A percentile compares a stretch with the other conserved stretches of the same genome.
These are phyloP conservation scores for Backusella circina DNA, from an alignment of 192 early-diverging fungal genomes.

Conservation along the genomic window DNA sequence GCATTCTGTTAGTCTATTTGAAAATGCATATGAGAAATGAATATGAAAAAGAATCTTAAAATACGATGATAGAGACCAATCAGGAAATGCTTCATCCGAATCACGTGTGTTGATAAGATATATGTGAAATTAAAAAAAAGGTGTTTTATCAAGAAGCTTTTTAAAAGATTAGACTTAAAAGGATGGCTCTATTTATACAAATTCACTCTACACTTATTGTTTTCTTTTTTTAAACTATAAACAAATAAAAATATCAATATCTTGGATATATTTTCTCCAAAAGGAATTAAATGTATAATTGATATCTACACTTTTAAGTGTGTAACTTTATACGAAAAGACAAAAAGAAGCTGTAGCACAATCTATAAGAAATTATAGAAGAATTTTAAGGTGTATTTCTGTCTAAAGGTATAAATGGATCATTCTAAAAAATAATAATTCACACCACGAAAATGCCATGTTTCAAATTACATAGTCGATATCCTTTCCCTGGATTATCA, in stretches of 20 bases:
- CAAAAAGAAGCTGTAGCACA: not conserved
- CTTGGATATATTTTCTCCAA: not conserved
- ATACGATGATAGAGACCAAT: not conserved
- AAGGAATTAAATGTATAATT: not conserved
- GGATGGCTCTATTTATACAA: not conserved
- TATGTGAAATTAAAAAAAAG: not conserved
- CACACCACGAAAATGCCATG: not conserved
- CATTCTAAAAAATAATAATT: constrained; percentile 3
- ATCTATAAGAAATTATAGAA: not conserved
- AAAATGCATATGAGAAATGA: not conserved
- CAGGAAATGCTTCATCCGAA: not conserved
- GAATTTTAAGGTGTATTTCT: not conserved
- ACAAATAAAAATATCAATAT: not conserved
- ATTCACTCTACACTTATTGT: not conserved
- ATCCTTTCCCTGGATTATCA: not conserved
- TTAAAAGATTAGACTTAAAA: not conserved
- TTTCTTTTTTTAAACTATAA: not conserved
- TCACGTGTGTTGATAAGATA: not conserved
- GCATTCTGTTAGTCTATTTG: not conserved
- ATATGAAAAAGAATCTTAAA: constrained; percentile 2
- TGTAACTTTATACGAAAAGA: not conserved
- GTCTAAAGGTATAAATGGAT: not conserved
- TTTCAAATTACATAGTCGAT: not conserved
- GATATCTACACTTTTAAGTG: not conserved
- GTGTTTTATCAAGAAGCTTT: not conserved